phyloP scores from a whole-genome alignment of 257 asterid genomes.

The Solanum boliviense region DNA sequence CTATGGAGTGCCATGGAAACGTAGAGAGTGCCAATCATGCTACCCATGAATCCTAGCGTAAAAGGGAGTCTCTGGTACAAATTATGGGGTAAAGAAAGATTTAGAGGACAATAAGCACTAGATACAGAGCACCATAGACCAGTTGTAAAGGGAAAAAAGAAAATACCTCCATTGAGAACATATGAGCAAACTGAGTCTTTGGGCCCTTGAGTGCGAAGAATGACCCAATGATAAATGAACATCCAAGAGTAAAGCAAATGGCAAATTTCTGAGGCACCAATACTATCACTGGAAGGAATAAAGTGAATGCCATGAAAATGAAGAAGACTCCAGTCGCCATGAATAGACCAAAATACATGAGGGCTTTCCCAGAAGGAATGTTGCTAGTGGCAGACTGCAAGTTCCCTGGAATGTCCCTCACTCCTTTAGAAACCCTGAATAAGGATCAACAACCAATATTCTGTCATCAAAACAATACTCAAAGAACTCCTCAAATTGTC shows the following conservation, averaged over 20 bases:
- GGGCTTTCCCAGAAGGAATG: constrained; percentile 90
- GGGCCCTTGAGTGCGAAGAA: constrained; percentile 91
- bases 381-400: constrained; percentile 91
- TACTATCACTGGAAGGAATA: constrained; percentile 87
- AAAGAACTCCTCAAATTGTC: not conserved
- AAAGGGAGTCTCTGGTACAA: constrained; percentile 80
- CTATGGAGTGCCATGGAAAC: constrained; percentile 96
- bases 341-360: constrained; percentile 75
- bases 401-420: constrained; percentile 75
- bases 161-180: constrained; percentile 80
- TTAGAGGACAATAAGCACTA: constrained; percentile 9
- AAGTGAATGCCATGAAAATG: constrained; percentile 72
- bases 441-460: not conserved
- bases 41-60: constrained; percentile 75
- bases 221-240: constrained; percentile 75
- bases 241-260: constrained; percentile 78
- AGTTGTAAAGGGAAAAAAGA: not conserved
- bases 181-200: constrained; percentile 66
- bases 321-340: constrained; percentile 82
- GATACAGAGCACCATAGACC: not conserved
- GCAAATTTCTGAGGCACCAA: constrained; percentile 91
- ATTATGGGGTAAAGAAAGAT: not conserved
- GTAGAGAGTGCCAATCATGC: constrained; percentile 86
- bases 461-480: not conserved
- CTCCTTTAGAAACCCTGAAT: constrained; percentile 82